Conservation (phyloP, 257 asterid species). For the Rauvolfia tetraphylla region DNA sequence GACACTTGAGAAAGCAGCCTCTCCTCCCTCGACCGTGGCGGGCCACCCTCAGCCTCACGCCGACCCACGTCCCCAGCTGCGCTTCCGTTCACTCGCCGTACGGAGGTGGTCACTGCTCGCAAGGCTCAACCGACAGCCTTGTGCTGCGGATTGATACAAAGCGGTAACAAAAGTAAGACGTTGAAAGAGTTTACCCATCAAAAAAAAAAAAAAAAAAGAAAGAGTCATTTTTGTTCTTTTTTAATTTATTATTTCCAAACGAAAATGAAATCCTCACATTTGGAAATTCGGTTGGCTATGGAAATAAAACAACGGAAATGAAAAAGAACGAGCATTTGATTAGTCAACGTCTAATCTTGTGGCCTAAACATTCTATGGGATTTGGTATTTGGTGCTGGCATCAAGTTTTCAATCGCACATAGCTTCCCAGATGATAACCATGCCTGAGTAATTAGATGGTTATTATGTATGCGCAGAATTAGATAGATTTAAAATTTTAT, state of each 20-base stretch:
- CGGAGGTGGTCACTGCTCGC: not conserved
- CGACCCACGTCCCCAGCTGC: not conserved
- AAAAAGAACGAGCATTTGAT: not conserved
- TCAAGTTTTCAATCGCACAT: too few relatives aligned
- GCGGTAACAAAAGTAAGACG: too few relatives aligned
- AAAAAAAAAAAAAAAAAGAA: too few relatives aligned
- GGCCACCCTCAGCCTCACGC: not conserved
- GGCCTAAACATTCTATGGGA: not conserved
- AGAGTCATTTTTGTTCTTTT: not conserved
- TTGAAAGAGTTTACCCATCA: too few relatives aligned
- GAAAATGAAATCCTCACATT: not conserved
- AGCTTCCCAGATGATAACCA: too few relatives aligned
- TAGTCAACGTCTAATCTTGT: not conserved
- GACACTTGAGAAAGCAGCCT: not conserved
- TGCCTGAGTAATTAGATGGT: too few relatives aligned
- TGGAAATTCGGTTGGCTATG: not conserved
- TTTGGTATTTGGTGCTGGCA: not conserved
- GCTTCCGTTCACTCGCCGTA: constrained; percentile 9
- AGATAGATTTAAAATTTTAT: too few relatives aligned
- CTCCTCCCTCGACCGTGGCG: not conserved
- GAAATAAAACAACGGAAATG: not conserved
- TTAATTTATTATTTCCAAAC: not conserved
- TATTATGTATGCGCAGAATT: too few relatives aligned
- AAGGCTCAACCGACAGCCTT: constrained; percentile 17
- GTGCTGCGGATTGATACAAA: not conserved